Evolutionary conservation across 2,329 filamentous ascomycete genomes (phyloP).

Genomic region (Aspergillus sp.): DNA sequence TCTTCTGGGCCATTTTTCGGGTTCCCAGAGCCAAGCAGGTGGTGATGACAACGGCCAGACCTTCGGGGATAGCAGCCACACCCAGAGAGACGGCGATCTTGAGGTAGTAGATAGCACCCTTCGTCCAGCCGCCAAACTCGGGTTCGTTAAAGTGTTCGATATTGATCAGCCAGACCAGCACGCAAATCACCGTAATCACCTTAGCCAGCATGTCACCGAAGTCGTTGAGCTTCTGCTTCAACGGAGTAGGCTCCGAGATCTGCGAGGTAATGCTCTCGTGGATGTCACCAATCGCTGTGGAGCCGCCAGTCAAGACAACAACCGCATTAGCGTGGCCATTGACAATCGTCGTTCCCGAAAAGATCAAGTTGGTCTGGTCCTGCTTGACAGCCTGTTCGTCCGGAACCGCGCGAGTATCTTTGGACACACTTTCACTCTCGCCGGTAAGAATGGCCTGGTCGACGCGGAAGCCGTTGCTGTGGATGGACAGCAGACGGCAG

Average conservation of each 20-base stretch:
- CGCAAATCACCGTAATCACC: constrained; percentile 94
- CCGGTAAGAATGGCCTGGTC: constrained; percentile 96
- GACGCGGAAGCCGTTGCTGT: constrained; percentile 94
- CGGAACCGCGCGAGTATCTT: constrained; percentile 61
- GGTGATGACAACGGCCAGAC: constrained; percentile 96
- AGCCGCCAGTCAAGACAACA: constrained; percentile 80
- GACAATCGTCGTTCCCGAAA: constrained; percentile 95
- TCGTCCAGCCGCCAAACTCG: constrained; percentile 84
- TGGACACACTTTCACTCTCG: constrained; percentile 93
- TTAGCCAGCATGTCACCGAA: constrained; percentile 95
- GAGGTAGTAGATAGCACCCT: constrained; percentile 97
- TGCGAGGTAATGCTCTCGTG: constrained; percentile 97
- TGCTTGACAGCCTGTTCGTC: constrained; percentile 88
- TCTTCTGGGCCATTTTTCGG: constrained; percentile 97
- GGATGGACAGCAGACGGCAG: constrained; percentile 78
- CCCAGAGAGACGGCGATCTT: constrained; percentile 98
- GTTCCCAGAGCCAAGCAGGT: constrained; percentile 94
- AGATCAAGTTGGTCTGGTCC: constrained; percentile 95
- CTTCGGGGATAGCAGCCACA: constrained; percentile 95
- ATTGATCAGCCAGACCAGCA: constrained; percentile 97
- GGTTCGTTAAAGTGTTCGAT: constrained; percentile 94
- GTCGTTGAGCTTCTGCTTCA: constrained; percentile 98
- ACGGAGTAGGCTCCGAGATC: constrained; percentile 90
- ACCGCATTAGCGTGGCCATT: constrained; percentile 86
- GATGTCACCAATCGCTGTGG: constrained; percentile 94